These are phyloP conservation scores for Aegilops longissima DNA, from an alignment of 176 grass and related monocot species.

Conservation along the genomic window DNA sequence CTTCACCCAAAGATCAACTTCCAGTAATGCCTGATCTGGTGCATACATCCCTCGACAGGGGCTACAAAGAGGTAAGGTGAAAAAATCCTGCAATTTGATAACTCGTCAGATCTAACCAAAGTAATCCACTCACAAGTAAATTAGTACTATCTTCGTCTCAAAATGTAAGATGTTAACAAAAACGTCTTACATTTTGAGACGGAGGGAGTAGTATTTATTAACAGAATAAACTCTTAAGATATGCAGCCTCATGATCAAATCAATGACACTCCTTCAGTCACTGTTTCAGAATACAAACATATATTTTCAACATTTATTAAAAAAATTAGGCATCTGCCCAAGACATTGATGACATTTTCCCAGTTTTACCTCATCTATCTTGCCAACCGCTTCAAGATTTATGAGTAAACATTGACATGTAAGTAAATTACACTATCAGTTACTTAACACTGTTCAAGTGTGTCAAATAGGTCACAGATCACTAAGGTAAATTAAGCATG, in stretches of 20 bases:
- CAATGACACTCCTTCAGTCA: not conserved
- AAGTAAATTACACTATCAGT: not conserved
- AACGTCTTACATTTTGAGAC: no score
- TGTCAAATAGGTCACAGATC: not conserved
- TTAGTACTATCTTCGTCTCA: no score
- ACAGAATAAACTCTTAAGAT: not conserved
- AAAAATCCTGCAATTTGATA: not conserved
- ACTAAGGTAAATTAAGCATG: not conserved
- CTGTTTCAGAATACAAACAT: not conserved
- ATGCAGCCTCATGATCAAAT: not conserved
- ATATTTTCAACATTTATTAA: not conserved
- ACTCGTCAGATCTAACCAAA: not conserved
- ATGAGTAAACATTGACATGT: not conserved
- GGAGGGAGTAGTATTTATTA: not conserved
- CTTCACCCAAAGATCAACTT: not conserved
- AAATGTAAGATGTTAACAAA: no score
- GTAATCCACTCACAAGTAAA: not conserved
- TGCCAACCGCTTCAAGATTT: not conserved
- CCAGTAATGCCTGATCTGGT: not conserved
- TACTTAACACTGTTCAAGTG: no score
- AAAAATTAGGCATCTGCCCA: not conserved
- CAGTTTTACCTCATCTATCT: not conserved
- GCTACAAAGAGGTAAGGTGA: not conserved
- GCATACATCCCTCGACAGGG: not conserved
- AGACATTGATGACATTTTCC: not conserved